Conservation (phyloP, 2,329 filamentous ascomycete species). For the Paecilomyces variotii region DNA sequence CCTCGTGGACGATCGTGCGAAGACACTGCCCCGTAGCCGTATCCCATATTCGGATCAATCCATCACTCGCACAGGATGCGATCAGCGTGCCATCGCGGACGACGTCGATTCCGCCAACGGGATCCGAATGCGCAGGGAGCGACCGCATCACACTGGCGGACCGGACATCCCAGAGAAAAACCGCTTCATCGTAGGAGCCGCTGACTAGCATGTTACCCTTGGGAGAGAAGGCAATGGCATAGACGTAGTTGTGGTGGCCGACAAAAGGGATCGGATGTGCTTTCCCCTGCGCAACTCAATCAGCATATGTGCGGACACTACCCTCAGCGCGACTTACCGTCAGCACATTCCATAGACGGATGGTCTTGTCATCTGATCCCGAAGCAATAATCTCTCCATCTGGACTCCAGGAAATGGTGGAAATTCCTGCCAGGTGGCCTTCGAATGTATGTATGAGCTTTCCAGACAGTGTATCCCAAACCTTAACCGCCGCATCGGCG, state of each 20-base stretch:
- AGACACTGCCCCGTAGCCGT: slow-evolving; percentile 91
- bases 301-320: background rate
- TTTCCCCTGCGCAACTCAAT: slow-evolving; percentile 37
- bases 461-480: slow-evolving; percentile 77
- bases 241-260: slow-evolving; percentile 94
- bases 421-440: slow-evolving; percentile 87
- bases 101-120: slow-evolving; percentile 89
- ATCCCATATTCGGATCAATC: slow-evolving; percentile 91
- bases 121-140: slow-evolving; percentile 88
- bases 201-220: slow-evolving; percentile 96
- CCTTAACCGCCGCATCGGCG: slow-evolving; percentile 81
- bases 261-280: slow-evolving; percentile 56
- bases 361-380: slow-evolving; percentile 92
- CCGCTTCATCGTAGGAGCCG: slow-evolving; percentile 93
- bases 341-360: slow-evolving; percentile 75
- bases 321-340: slow-evolving; percentile 32
- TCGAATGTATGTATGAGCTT: slow-evolving; percentile 79
- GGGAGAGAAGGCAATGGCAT: slow-evolving; percentile 88
- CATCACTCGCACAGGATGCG: slow-evolving; percentile 84
- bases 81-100: slow-evolving; percentile 86
- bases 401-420: slow-evolving; percentile 87
- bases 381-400: slow-evolving; percentile 82
- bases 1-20: slow-evolving; percentile 89
- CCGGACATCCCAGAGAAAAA: slow-evolving; percentile 93
- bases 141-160: slow-evolving; percentile 82